These are phyloP conservation scores for Macrocybe gigantea DNA, from an alignment of 768 basidiomycete genomes.

Conservation along the genomic window DNA sequence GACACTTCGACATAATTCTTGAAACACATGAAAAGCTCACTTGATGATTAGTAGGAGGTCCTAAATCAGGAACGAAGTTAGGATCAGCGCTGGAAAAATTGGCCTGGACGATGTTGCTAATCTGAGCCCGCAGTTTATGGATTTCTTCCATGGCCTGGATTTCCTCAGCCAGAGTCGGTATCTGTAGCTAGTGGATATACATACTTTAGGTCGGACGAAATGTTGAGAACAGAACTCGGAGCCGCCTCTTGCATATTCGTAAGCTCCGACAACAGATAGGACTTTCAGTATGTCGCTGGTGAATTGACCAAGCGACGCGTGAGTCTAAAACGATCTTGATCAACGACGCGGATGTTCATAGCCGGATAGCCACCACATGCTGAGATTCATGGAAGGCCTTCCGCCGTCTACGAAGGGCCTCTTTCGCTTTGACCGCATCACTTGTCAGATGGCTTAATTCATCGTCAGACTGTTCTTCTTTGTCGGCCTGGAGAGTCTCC, in stretches of 20 bases:
- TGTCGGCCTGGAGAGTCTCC: conserved; percentile 49
- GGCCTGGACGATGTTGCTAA: conserved; percentile 76
- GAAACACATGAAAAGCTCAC: conserved; percentile 29
- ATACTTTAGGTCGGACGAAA: conserved; percentile 85
- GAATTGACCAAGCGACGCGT: conserved; percentile 73
- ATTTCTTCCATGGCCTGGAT: conserved; percentile 96
- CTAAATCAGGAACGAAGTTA: conserved; percentile 57
- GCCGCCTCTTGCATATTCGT: conserved; percentile 84
- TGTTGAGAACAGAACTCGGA: conserved; percentile 80
- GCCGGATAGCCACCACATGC: conserved; percentile 40
- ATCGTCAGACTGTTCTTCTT: conserved; percentile 32
- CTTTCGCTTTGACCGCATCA: conserved; percentile 45
- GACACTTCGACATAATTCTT: background rate
- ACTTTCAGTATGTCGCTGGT: conserved; percentile 84
- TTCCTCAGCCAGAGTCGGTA: background rate
- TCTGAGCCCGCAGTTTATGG: conserved; percentile 88
- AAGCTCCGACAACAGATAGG: conserved; percentile 94
- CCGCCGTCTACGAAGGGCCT: conserved; percentile 52
- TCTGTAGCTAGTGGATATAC: conserved; percentile 5
- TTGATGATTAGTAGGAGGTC: conserved; percentile 76
- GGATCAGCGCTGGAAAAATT: conserved; percentile 65
- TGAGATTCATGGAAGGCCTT: conserved; percentile 82
- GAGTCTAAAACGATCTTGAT: conserved; percentile 40
- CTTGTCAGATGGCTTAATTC: conserved; percentile 40
- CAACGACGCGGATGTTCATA: background rate